Evolutionary conservation across 1,284 basidiomycete species (phyloP).

Genomic region (Amylostereum areolatum): DNA sequence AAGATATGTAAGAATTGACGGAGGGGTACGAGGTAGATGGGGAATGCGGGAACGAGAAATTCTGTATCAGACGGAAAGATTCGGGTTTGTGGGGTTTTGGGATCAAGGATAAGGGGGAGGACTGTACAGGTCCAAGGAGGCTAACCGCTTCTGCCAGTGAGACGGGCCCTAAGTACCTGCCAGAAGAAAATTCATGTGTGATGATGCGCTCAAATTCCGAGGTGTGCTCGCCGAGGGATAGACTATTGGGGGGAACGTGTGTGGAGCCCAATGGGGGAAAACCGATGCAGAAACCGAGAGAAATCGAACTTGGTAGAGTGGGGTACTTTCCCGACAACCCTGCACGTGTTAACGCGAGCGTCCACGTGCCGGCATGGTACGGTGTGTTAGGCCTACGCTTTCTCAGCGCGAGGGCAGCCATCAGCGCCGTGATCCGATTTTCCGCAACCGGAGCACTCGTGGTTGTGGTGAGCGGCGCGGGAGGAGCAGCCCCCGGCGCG

Average conservation of each 20-base stretch:
- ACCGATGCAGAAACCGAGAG: slow-evolving; percentile 18
- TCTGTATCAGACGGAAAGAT: slow-evolving; percentile 26
- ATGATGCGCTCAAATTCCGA: slow-evolving; percentile 14
- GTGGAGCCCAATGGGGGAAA: slow-evolving; percentile 17
- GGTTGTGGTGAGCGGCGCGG: slow-evolving; percentile 6
- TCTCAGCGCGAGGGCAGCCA: slow-evolving; percentile 18
- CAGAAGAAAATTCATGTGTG: slow-evolving; percentile 15
- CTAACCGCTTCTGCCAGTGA: slow-evolving; percentile 17
- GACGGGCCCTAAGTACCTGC: slow-evolving; percentile 27
- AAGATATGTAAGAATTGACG: slow-evolving; percentile 30
- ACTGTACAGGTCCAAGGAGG: slow-evolving; percentile 31
- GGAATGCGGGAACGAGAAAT: slow-evolving; percentile 32
- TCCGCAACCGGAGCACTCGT: slow-evolving; percentile 24
- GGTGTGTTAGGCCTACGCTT: slow-evolving; percentile 14
- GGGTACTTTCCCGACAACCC: slow-evolving; percentile 17
- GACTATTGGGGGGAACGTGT: slow-evolving; percentile 21
- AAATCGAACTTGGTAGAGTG: slow-evolving; percentile 4
- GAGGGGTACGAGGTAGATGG: slow-evolving; percentile 16
- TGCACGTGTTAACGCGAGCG: slow-evolving; percentile 6
- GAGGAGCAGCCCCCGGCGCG: slow-evolving; percentile 9
- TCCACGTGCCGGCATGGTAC: slow-evolving; percentile 18
- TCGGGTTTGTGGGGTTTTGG: slow-evolving; percentile 19
- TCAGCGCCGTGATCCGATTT: slow-evolving; percentile 15
- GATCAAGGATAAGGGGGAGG: slow-evolving; percentile 29
- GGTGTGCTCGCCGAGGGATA: slow-evolving; percentile 8